Base-by-base conservation (phyloP, 2,329 filamentous ascomycete species). In the Talaromyces sp. region DNA sequence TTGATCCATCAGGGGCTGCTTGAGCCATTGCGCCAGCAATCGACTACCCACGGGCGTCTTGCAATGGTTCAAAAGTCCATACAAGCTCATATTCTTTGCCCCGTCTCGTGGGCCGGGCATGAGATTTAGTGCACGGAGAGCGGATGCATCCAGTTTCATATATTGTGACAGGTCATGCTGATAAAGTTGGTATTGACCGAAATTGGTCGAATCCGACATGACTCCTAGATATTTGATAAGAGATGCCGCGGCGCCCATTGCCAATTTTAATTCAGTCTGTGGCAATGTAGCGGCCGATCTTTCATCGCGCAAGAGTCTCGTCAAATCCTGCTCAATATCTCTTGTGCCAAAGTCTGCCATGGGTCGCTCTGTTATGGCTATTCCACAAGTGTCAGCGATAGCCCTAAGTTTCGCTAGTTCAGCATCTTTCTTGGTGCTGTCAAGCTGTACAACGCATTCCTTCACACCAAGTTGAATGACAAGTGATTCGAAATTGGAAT, bases 131-230 rank as follows among this genome's bases (percentile, higher is more conserved):
- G 95, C 95, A 71, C 96, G 93, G 48, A 99, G 81, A 0, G 95
- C 95, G 1, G 95, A 92, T 0, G 96, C 92, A 76, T 99, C 95
- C 4, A 99, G 83, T 77, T 97, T 99, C 95, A 99, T 99, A 75
- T 92, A 99, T 71, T 99, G 93, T 1, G 93, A 89, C 50, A 99
- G 80, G 72, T 99, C 95, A 76, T 99, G 95, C 76, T 99, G 95
- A 72, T 98, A 99, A 16, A 99, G 84, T 75, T 93, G 91, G 72
- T 96, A 99, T 73, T 99, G 93, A 2, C 96, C 95, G 75, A 97
- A 98, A 76, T 99, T 99, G 62, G 91, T 92, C 1, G 91, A 81
- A 73, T 99, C 95, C 33, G 95, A 91, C 77, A 99, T 85, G 39
- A 96, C 88, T 39, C 90, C 89, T 2, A 99, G 84, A 69, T 99